Evolutionary conservation across 75 land plant species (phyloP), one percentile per base, ranked within the genome.

Genomic region (Chamaecyparis obtusa): DNA sequence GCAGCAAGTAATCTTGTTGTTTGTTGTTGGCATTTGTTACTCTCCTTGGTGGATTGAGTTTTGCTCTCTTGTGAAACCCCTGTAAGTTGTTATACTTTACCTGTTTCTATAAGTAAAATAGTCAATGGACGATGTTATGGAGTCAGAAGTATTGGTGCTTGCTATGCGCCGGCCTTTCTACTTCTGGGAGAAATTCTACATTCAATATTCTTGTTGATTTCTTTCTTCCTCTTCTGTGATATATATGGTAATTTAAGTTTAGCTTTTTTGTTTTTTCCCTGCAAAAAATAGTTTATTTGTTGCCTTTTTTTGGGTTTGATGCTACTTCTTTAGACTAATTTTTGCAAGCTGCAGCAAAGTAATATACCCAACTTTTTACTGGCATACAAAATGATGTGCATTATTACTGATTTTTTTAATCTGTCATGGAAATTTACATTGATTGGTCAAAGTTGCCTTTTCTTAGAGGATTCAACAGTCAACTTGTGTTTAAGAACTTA

Each of bases 361-460:
- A 2, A 27, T 24, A 64, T 7, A 1, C n/a, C 27, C 69, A 24
- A 64, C 8, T 6, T 78, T 78, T 37, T 24, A 41, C 24, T 33
- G 21, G 46, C 54, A 27, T 46, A 71, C 60, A 11, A n/a, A 17
- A 32, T 84, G 33, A 15, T 32, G 60, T 39, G 33, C 33, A 10
- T 5, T 44, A 48, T 27, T 30, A 49, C 60, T 49, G 5, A 49
- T 17, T 3, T 39, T 15, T 84, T 84, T 14, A 3, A 9, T 48
- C 72, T 30, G 85, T 33, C 72, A 49, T 16, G 67, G 35, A 13
- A 39, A 84, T 43, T n/a, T 30, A 9, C 19, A 19, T 48, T 15
- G 32, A 49, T 1, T 88, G 83, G 24, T 64, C 33, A 36, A 77
- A 54, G 30, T 86, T 56, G 67, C 17, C 17, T 64, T 88, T 86